Conservation (phyloP, 2,329 filamentous ascomycete genomes). For the Diaporthe australafricana region DNA sequence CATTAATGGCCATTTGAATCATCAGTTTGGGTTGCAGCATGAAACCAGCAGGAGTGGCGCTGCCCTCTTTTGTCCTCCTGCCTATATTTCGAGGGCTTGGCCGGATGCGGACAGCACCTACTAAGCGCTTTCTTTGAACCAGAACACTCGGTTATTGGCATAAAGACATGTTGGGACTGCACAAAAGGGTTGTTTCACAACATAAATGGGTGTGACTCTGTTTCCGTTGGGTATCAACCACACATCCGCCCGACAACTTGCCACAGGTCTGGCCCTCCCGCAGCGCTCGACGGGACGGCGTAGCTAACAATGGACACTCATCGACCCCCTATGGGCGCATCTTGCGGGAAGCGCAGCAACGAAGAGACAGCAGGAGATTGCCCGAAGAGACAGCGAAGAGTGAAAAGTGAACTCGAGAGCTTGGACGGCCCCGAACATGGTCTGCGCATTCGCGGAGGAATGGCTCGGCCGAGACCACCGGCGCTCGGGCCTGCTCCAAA, state of each 20-base stretch:
- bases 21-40: background rate
- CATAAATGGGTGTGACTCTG: background rate
- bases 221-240: background rate
- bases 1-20: background rate
- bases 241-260: background rate
- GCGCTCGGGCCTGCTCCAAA: background rate
- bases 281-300: background rate
- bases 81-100: background rate
- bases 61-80: background rate
- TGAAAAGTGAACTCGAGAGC: background rate
- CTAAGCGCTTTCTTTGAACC: background rate
- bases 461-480: background rate
- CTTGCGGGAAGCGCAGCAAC: background rate
- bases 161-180: background rate
- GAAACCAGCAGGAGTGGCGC: background rate
- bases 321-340: background rate
- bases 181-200: background rate
- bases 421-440: background rate
- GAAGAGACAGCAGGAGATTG: background rate
- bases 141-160: background rate
- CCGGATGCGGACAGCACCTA: conserved; percentile 13
- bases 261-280: background rate
- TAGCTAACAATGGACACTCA: background rate
- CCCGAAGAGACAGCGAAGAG: background rate
- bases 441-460: background rate